Conservation (phyloP, 2,329 filamentous ascomycete species). For the Botrytis pseudocinerea region DNA sequence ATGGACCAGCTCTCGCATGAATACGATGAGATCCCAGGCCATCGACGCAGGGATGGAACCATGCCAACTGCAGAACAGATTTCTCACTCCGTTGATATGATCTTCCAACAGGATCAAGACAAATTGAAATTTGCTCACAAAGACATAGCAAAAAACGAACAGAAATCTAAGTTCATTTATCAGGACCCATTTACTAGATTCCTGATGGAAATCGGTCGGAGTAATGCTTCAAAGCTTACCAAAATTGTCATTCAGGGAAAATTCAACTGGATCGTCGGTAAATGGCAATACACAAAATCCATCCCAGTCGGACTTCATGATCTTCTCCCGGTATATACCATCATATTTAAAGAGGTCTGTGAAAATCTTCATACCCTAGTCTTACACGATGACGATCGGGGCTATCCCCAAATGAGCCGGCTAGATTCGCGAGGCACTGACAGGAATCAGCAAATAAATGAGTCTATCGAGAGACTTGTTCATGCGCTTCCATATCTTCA, state of each 20-base stretch:
- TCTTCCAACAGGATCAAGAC: background rate
- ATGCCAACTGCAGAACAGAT: background rate
- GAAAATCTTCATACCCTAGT: background rate
- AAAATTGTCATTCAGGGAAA: background rate
- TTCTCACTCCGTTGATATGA: background rate
- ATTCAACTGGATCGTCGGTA: background rate
- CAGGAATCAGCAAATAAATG: background rate
- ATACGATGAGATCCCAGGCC: background rate
- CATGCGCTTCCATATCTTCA: background rate
- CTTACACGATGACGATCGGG: background rate
- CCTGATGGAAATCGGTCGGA: background rate
- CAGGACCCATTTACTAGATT: background rate
- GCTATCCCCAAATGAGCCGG: background rate
- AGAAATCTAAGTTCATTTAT: background rate
- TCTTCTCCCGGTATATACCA: background rate
- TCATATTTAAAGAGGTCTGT: background rate
- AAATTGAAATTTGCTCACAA: background rate
- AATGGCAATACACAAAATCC: background rate
- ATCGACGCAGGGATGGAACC: background rate
- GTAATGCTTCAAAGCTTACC: background rate
- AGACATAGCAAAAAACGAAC: background rate
- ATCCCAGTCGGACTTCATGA: conserved; percentile 2
- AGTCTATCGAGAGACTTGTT: background rate
- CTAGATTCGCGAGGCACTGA: background rate
- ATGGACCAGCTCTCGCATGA: background rate